phyloP scores from a whole-genome alignment of 139 green algal genomes.

The Astrephomene gubernaculifera region DNA sequence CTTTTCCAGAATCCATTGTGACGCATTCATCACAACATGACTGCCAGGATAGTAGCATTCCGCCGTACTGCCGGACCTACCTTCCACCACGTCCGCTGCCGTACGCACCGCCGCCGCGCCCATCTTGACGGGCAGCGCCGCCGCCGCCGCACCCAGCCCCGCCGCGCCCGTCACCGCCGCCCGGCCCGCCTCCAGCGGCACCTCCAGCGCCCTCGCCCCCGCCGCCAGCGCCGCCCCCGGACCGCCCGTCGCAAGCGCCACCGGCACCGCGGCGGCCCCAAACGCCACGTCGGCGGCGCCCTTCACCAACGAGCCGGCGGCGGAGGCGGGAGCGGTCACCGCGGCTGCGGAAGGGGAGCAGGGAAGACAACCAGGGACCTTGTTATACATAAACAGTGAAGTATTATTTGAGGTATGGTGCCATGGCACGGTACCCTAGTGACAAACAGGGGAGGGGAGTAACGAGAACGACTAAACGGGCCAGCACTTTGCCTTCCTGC shows the following conservation, averaged over 20 bases:
- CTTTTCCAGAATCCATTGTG: too few species aligned
- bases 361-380: too few species aligned
- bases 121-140: not conserved
- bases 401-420: too few species aligned
- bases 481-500: too few species aligned
- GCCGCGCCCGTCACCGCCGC: conserved; percentile 15
- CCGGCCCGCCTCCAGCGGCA: conserved; percentile 16
- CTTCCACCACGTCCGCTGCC: conserved; percentile 17
- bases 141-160: conserved; percentile 29
- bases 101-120: conserved; percentile 23
- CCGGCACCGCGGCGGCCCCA: conserved; percentile 25
- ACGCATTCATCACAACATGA: too few species aligned
- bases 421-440: too few species aligned
- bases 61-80: too few species aligned
- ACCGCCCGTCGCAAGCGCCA: conserved; percentile 34
- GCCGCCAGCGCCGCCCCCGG: conserved; percentile 37
- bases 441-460: too few species aligned
- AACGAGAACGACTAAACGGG: too few species aligned
- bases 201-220: conserved; percentile 33
- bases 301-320: conserved; percentile 27
- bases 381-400: too few species aligned
- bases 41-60: too few species aligned
- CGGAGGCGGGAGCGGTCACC: conserved; percentile 10
- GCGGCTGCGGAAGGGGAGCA: not conserved
- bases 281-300: conserved; percentile 24